Evolutionary conservation across 805 yeast species (phyloP), one percentile per base, ranked within the genome.

Genomic region (Wickerhamomyces bovis): DNA sequence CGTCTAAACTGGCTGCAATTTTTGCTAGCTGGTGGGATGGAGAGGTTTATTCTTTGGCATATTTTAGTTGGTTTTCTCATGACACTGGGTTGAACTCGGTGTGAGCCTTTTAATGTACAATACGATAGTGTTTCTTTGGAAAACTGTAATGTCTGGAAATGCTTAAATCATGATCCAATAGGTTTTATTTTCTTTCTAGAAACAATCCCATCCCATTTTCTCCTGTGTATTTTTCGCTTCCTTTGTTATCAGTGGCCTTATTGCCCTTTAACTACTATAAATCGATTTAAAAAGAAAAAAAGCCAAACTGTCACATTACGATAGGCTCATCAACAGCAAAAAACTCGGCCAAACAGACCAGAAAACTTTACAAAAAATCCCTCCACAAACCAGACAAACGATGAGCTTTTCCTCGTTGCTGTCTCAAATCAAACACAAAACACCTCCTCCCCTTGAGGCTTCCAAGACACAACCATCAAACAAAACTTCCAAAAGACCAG

Each of bases 1-100:
- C 71, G 97, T 89, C 58, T 89, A 75, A 75, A 38, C 25, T 35
- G 43, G 20, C 20, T 33, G 19, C 35, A n/a, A n/a, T n/a, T n/a
- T n/a, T n/a, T 30, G 16, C 12, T 33, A 9, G 36, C 13, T 16
- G n/a, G 25, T 12, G 16, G 8, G n/a, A 20, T 12, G 30, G 20
- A 31, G 40, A 36, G 36, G 33, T 31, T 33, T 42, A 30, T 18
- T n/a, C n/a, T 42, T 28, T 16, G 36, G 20, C 9, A 16, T 33
- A 18, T 33, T 33, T 33, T n/a, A 33, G 36, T 33, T 33, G 36
- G 20, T 16, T 33, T 18, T 7, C 5, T 16, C 20, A 33, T n/a
- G 36, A 4, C 36, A 4, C 36, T 33, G 36, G 36, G 36, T 33
- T 16, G 36, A 33, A 33, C 36, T 13, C 36, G 9, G 36, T 33